A percentile compares a stretch with the other conserved stretches of the same genome.
These are phyloP conservation scores for Cetraspora pellucida DNA, from an alignment of 192 early-diverging fungal genomes.

Conservation along the genomic window DNA sequence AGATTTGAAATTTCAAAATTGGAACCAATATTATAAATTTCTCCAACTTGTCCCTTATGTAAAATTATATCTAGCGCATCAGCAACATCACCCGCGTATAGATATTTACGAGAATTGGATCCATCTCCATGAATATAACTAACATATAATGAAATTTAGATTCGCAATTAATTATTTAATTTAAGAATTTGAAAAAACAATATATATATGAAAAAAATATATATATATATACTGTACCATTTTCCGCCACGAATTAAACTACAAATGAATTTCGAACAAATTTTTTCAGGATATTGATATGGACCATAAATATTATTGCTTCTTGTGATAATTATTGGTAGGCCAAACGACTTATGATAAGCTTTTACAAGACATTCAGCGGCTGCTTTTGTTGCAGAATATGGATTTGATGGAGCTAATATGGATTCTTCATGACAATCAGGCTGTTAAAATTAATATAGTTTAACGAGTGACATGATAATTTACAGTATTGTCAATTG, in stretches of 20 bases:
- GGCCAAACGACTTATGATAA: constrained; percentile 74
- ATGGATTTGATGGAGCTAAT: constrained; percentile 76
- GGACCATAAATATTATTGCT: constrained; percentile 84
- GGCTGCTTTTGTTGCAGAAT: constrained; percentile 85
- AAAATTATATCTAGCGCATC: constrained; percentile 71
- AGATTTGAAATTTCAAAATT: constrained; percentile 72
- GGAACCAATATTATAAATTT: constrained; percentile 81
- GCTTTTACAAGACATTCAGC: constrained; percentile 77
- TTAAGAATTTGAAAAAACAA: neutral
- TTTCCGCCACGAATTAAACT: constrained; percentile 56
- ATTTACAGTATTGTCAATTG: too few relatives aligned
- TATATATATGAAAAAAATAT: constrained; percentile 28
- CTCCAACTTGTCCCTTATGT: constrained; percentile 64
- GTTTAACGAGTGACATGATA: too few relatives aligned
- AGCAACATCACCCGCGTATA: constrained; percentile 71
- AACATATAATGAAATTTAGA: neutral
- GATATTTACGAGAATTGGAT: constrained; percentile 69
- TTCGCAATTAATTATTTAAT: neutral
- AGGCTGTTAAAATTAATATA: constrained; percentile 43
- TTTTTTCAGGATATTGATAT: constrained; percentile 83
- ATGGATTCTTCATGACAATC: constrained; percentile 64
- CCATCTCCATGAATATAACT: constrained; percentile 77
- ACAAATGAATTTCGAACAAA: constrained; percentile 82
- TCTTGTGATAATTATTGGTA: constrained; percentile 79
- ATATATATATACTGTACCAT: constrained; percentile 40